These are phyloP conservation scores for Beauveria caledonica DNA, from an alignment of 2,329 filamentous ascomycete species.

Conservation along the genomic window DNA sequence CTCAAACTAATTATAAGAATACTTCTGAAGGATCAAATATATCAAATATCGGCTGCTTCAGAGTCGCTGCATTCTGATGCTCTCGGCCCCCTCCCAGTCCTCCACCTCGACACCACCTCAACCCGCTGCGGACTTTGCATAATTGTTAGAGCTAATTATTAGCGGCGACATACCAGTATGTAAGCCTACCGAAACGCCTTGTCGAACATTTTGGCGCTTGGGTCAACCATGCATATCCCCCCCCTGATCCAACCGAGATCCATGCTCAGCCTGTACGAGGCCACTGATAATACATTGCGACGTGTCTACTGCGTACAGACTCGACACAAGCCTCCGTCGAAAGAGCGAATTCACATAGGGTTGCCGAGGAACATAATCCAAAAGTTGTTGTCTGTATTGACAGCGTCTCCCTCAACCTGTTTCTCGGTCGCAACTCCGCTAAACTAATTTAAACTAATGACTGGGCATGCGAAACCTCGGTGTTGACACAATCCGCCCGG, in stretches of 20 bases:
- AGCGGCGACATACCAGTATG: slow-evolving; percentile 8
- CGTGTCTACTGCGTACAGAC: background rate
- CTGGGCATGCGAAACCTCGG: background rate
- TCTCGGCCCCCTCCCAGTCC: background rate
- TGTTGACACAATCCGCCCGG: background rate
- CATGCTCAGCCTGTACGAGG: background rate
- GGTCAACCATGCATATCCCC: background rate
- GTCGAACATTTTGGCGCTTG: slow-evolving; percentile 11
- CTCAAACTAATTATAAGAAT: too few relatives aligned
- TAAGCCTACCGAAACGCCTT: slow-evolving; percentile 26
- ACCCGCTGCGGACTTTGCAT: slow-evolving; percentile 5
- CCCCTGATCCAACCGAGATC: background rate
- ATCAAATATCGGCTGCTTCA: too few relatives aligned
- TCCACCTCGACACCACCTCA: background rate
- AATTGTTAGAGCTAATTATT: background rate
- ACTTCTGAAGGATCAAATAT: too few relatives aligned
- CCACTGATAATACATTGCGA: background rate
- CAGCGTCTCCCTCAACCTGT: background rate
- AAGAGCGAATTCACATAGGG: background rate
- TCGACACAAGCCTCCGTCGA: background rate
- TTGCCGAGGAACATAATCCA: background rate
- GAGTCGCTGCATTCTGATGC: too few relatives aligned
- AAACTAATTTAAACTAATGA: background rate
- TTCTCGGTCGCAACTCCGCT: background rate
- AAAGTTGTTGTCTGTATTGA: background rate